phyloP scores from a whole-genome alignment of 345 rosid genomes.

The Geranium rotundifolium region DNA sequence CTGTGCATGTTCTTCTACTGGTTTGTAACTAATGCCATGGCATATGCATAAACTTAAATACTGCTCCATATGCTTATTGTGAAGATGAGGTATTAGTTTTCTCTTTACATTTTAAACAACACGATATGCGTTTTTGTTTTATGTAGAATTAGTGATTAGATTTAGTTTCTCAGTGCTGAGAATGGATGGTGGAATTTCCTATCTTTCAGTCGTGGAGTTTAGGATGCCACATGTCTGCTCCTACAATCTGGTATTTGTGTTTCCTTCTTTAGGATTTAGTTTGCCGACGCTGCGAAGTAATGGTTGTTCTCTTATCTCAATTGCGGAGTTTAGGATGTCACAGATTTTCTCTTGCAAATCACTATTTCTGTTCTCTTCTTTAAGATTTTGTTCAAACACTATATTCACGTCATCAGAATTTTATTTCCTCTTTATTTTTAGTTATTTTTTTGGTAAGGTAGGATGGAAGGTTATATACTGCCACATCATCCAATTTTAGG shows the following conservation, averaged over 20 bases:
- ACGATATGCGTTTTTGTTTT: conserved; percentile 6
- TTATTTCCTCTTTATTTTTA: too few relatives aligned
- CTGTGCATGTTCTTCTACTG: conserved; percentile 31
- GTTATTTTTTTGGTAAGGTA: too few relatives aligned
- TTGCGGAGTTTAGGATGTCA: background rate
- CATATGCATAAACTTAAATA: conserved; percentile 28
- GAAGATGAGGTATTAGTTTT: conserved; percentile 33
- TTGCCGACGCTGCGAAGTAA: background rate
- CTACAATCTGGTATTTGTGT: background rate
- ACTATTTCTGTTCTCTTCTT: background rate
- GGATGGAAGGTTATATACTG: too few relatives aligned
- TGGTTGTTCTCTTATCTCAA: background rate
- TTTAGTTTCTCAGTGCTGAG: background rate
- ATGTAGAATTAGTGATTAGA: conserved; percentile 1
- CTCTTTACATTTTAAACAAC: conserved; percentile 17
- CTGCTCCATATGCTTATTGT: conserved; percentile 33
- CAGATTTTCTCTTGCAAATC: background rate
- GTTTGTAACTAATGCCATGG: conserved; percentile 40
- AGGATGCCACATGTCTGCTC: background rate
- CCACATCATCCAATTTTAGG: too few relatives aligned
- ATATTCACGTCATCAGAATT: background rate
- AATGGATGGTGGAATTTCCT: background rate
- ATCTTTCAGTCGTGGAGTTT: background rate
- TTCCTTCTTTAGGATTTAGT: background rate
- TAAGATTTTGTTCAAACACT: background rate